A percentile compares a stretch with the other conserved stretches of the same genome.
Conservation (phyloP, 257 asterid genomes). For the Verbena officinalis region DNA sequence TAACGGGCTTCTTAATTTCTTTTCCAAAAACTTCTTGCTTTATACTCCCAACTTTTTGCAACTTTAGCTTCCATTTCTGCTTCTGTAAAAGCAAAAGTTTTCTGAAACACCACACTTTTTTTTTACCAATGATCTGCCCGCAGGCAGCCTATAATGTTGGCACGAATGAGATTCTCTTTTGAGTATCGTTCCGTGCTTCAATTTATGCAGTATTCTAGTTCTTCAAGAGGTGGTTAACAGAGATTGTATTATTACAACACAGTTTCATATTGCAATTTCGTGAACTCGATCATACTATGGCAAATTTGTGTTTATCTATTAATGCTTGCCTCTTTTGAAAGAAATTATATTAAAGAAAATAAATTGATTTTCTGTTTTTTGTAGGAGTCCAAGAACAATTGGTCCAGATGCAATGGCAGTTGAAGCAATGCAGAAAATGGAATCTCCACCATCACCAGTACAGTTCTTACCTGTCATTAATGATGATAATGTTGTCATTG, state of each 20-base stretch:
- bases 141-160: no score
- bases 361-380: constrained; percentile 1
- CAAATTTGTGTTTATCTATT: constrained; percentile 1
- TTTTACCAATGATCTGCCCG: no score
- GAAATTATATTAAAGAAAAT: constrained; percentile 5
- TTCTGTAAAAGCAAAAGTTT: no score
- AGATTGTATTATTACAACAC: background rate
- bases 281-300: background rate
- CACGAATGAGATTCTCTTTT: background rate
- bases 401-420: constrained; percentile 87
- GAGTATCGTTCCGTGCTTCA: background rate
- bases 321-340: background rate
- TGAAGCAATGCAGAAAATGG: constrained; percentile 97
- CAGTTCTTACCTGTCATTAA: constrained; percentile 86
- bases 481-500: constrained; percentile 66
- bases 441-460: constrained; percentile 93
- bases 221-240: background rate
- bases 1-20: no score
- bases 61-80: no score
- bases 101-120: no score
- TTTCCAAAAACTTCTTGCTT: no score
- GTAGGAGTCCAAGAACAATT: constrained; percentile 88
- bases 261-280: constrained; percentile 5
- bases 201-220: constrained; percentile 7
- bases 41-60: no score